Conservation (phyloP, 768 basidiomycete species). For the Tricholoma matsutake region DNA sequence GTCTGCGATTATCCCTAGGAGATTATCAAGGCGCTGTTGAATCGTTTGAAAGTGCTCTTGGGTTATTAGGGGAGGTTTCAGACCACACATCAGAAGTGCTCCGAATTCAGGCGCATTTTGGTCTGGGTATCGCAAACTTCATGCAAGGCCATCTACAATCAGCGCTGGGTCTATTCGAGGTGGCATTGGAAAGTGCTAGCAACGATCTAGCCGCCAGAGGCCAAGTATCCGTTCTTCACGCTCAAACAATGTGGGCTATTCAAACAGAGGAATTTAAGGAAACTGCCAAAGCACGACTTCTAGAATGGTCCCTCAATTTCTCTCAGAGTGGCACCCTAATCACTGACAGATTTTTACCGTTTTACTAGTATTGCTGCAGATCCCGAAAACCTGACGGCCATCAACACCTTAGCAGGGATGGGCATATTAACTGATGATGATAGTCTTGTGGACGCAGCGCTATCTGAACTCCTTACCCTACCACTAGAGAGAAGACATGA, state of each 20-base stretch:
- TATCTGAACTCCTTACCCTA: slow-evolving; percentile 74
- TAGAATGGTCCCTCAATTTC: slow-evolving; percentile 62
- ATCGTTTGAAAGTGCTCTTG: slow-evolving; percentile 69
- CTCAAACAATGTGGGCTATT: slow-evolving; percentile 82
- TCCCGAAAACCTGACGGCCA: slow-evolving; percentile 74
- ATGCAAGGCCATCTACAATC: slow-evolving; percentile 57
- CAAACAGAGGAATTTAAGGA: slow-evolving; percentile 75
- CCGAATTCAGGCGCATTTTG: slow-evolving; percentile 64
- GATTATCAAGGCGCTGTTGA: slow-evolving; percentile 62
- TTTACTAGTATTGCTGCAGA: slow-evolving; percentile 66
- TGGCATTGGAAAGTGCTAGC: slow-evolving; percentile 53
- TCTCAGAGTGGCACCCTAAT: background rate
- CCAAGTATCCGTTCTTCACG: slow-evolving; percentile 75
- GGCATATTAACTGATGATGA: slow-evolving; percentile 80
- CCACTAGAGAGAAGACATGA: slow-evolving; percentile 60
- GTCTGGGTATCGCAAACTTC: slow-evolving; percentile 70
- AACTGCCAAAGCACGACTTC: slow-evolving; percentile 69
- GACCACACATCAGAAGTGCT: slow-evolving; percentile 37
- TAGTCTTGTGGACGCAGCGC: slow-evolving; percentile 77
- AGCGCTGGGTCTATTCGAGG: slow-evolving; percentile 67
- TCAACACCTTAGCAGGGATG: slow-evolving; percentile 86
- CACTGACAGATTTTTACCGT: slow-evolving; percentile 25
- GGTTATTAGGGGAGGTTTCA: slow-evolving; percentile 56
- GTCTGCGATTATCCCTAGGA: slow-evolving; percentile 60
- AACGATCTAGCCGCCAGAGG: slow-evolving; percentile 51